Evolutionary conservation across 805 yeast genomes (phyloP).

Genomic region (Dipodascus geniculatus): DNA sequence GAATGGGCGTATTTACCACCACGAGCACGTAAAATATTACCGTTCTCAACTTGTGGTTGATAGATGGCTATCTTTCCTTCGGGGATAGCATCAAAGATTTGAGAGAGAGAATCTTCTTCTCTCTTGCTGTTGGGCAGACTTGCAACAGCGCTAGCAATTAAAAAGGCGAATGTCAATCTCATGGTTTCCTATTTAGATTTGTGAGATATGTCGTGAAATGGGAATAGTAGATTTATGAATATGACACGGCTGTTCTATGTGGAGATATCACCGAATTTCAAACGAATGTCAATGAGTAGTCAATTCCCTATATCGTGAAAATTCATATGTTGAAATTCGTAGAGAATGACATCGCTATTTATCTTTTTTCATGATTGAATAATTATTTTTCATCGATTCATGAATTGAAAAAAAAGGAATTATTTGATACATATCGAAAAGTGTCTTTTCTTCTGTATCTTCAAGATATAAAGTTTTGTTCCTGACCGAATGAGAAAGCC

Average conservation of each 20-base stretch:
- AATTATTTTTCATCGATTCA: no score
- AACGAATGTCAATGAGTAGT: no score
- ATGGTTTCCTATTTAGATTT: not conserved
- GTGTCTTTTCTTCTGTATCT: not conserved
- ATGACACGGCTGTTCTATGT: not conserved
- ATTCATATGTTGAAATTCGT: not conserved
- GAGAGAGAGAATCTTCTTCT: no score
- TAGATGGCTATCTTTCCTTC: no score
- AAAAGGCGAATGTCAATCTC: not conserved
- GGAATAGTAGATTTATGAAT: not conserved
- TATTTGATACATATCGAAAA: not conserved
- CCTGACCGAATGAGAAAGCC: not conserved
- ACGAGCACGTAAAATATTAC: not conserved
- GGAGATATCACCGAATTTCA: no score
- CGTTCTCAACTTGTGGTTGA: no score
- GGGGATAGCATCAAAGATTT: no score
- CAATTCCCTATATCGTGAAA: no score
- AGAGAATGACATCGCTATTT: not conserved
- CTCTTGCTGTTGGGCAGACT: not conserved
- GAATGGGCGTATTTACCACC: not conserved
- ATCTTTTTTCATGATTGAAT: not conserved
- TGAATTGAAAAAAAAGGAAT: not conserved
- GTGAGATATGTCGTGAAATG: no score
- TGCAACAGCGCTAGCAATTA: not conserved
- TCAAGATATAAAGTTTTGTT: not conserved